Percentiles rank a stretch among this genome's conserved stretches.
Evolutionary conservation across 2,329 filamentous ascomycete genomes (phyloP).

Genomic region (Alternaria infectoria): DNA sequence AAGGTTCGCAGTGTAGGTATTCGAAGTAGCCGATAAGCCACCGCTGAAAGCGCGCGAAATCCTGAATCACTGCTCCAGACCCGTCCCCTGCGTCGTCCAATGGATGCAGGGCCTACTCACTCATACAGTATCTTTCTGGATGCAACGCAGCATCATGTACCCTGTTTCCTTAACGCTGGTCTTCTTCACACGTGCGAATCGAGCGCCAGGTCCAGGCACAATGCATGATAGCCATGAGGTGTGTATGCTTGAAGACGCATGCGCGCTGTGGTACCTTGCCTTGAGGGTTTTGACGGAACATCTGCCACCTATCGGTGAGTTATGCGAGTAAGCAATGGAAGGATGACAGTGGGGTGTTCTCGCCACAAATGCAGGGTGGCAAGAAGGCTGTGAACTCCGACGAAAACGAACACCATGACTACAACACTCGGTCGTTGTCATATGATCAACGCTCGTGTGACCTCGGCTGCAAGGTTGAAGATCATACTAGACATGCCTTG

Average conservation of each 20-base stretch:
- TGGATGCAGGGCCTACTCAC: background rate
- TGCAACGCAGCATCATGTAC: background rate
- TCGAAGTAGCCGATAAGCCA: background rate
- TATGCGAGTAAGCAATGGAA: background rate
- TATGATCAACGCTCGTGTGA: background rate
- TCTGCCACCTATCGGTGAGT: background rate
- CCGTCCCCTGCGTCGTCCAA: background rate
- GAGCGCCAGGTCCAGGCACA: background rate
- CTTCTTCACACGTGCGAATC: background rate
- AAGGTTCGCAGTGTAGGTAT: background rate
- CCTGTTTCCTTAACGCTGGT: background rate
- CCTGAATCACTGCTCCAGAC: background rate
- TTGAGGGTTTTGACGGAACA: background rate
- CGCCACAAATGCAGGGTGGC: background rate
- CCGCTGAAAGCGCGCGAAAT: background rate
- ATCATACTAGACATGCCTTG: background rate
- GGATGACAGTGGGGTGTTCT: background rate
- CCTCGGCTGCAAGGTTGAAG: background rate
- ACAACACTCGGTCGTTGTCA: background rate
- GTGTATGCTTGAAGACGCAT: background rate
- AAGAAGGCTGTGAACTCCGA: slow-evolving; percentile 4
- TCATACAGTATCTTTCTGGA: background rate
- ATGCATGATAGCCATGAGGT: background rate
- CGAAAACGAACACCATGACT: background rate
- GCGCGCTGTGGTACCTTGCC: background rate